Conservation (phyloP, 331 rosid species). For the Telfairia occidentalis region DNA sequence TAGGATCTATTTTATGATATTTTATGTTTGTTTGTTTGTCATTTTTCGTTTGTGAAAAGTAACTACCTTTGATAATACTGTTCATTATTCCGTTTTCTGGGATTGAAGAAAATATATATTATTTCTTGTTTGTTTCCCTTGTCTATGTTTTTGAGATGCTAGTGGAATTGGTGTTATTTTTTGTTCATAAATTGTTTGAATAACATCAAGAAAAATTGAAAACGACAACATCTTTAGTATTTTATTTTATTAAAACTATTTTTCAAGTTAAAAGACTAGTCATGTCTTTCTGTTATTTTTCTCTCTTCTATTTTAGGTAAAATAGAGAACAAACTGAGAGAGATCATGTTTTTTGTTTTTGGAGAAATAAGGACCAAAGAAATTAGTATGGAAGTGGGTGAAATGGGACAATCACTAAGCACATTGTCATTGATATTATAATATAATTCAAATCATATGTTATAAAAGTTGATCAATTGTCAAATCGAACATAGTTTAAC, state of each 20-base stretch:
- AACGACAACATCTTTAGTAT: not conserved
- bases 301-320: not conserved
- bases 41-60: not conserved
- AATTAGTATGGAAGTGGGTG: not conserved
- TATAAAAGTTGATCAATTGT: not conserved
- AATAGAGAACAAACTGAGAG: not conserved
- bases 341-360: not conserved
- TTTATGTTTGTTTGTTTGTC: not conserved
- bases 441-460: not conserved
- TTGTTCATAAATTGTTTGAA: not conserved
- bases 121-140: not conserved
- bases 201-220: not conserved
- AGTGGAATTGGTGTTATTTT: not conserved
- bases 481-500: too few relatives aligned
- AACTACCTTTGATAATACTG: not conserved
- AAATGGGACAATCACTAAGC: not conserved
- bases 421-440: not conserved
- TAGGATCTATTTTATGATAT: not conserved
- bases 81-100: not conserved
- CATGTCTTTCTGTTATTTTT: not conserved
- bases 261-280: not conserved
- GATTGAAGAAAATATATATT: not conserved
- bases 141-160: not conserved
- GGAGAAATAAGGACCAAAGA: not conserved
- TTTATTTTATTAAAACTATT: not conserved